Evolutionary conservation across 2,329 filamentous ascomycete genomes (phyloP), one percentile per base, ranked within the genome.

Genomic region (Rutstroemia sp.): DNA sequence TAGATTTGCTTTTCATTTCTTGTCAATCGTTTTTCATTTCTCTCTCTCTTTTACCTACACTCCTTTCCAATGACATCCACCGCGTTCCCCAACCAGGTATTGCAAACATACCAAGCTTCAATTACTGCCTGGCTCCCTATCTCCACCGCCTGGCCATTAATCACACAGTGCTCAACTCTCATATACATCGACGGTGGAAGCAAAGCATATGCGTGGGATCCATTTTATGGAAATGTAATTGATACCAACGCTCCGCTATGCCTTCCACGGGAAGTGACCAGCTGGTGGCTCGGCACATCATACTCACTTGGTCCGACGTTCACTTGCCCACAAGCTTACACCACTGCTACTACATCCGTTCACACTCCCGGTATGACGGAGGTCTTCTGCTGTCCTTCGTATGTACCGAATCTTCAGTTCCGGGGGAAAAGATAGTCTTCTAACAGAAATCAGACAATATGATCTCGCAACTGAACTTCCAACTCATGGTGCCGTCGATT

Each of bases 321-420:
- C n/a, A 39, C 38, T 39, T 54, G 51, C 27, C 51, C 51, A 10
- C 42, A 45, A 0, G 51, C 51, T 6, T 54, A 54, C 16, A 54
- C 42, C 19, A 54, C 51, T n/a, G 51, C 27, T 19, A 16, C 21
- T 19, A 54, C 51, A 27, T 54, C 51, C 10, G 51, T 54, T 10
- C n/a, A 38, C 25, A 40, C 16, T 30, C n/a, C 51, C 6, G 51
- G 51, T 5, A 21, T 54, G n/a, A 54, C 51, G 19, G 21, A 54
- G 16, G 21, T 54, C 2, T 54, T 54, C 14, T 54, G 51, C 19
- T 54, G 51, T 30, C 51, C 51, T n/a, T 39, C 30, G 51, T 54
- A 48, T 48, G 44, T 49, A 16, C 8, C 10, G 3, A 9, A 19
- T 1, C n/a, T 38, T 17, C 9, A 46, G 9, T 25, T 19, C 3